Base-by-base conservation (phyloP, 129 eudicot species). In the Dittrichia graveolens region DNA sequence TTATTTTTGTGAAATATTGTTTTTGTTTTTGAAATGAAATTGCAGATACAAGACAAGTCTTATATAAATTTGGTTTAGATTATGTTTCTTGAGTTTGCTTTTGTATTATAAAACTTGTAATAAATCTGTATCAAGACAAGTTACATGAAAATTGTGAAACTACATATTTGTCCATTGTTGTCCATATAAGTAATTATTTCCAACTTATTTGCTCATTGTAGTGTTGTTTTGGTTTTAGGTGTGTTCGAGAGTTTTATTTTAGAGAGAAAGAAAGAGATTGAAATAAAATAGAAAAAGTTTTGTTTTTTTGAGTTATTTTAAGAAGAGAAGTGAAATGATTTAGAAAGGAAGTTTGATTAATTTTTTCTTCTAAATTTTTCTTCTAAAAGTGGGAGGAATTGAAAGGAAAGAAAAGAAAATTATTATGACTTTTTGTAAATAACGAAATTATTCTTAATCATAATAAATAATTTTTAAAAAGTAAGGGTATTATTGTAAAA, bases 1-100 rank as follows among this genome's bases (percentile, higher is more conserved):
- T 47, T 80, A 74, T 57, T 54, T 67, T 76, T 74, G 69, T 72
- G 80, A 69, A 24, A 61, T 76, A 55, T 80, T 55, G 47, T 65
- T 75, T 19, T 71, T 65, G 55, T 75, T 67, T 56, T 67, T 10
- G 37, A 73, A 50, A 24, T 58, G 47, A 48, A 41, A 70, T 43
- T 43, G 54, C 9, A 62, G 71, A 77, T 76, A 69, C 76, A 18
- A 64, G 38, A 59, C 67, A 47, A 34, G 50, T 43, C 5, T 71
- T 53, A 63, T 63, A 71, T 78, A 50, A 49, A 37, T 78, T 40
- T 69, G 71, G 24, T 54, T 50, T 49, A 66, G 67, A 43, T 76
- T 67, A 67, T 57, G 75, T 45, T 45, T 76, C 45, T 78, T 71
- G 67, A 13, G 72, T 54, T 78, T 78, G 77, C 52, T 35, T 77